Evolutionary conservation across 768 basidiomycete genomes (phyloP).

Genomic region (Xerocomus spinulosus): DNA sequence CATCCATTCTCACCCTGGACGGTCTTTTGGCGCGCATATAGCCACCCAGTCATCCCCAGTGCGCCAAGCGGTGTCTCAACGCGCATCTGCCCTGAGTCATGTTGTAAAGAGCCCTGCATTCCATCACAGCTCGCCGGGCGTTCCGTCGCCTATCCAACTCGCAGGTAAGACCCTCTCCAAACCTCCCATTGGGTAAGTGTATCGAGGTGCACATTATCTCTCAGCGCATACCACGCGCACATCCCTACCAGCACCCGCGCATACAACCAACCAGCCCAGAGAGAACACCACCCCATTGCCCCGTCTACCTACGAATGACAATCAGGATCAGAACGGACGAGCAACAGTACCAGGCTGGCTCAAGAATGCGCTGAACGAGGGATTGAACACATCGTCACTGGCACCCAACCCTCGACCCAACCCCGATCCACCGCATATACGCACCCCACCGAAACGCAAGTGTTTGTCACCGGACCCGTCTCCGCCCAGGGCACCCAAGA

Average conservation of each 20-base stretch:
- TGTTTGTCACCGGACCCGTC: slow-evolving; percentile 4
- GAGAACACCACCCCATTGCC: not conserved
- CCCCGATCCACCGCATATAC: slow-evolving; percentile 1
- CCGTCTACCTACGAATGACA: not conserved
- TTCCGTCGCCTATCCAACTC: not conserved
- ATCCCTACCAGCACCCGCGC: not conserved
- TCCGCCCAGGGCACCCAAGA: not conserved
- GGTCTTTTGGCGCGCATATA: not conserved
- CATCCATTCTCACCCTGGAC: not conserved
- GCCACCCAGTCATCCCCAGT: slow-evolving; percentile 5
- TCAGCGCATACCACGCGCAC: slow-evolving; percentile 3
- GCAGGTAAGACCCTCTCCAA: slow-evolving; percentile 14
- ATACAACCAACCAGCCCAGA: not conserved
- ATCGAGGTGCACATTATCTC: slow-evolving; percentile 3
- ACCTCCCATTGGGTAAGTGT: slow-evolving; percentile 3
- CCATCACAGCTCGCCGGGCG: slow-evolving; percentile 11
- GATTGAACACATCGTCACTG: not conserved
- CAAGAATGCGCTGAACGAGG: slow-evolving; percentile 2
- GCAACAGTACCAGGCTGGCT: slow-evolving; percentile 6
- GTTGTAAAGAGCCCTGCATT: not conserved
- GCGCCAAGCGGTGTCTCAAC: not conserved
- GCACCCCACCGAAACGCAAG: slow-evolving; percentile 5
- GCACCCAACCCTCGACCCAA: not conserved
- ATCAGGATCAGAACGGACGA: not conserved
- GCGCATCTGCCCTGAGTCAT: not conserved